phyloP scores from a whole-genome alignment of 192 early-diverging fungal species.

The Coemansia sp. region DNA sequence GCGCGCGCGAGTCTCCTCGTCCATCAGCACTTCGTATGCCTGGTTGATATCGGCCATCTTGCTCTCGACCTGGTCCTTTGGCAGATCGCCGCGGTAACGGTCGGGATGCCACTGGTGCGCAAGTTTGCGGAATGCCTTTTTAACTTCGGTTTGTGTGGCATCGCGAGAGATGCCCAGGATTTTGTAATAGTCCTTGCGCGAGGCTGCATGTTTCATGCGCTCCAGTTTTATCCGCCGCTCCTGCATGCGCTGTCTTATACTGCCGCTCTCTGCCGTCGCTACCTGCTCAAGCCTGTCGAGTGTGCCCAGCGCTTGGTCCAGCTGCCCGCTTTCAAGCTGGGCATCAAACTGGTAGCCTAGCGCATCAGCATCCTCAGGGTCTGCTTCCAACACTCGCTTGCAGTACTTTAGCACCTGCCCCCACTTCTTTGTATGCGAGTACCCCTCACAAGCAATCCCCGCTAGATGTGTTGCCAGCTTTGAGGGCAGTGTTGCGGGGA shows the following conservation, averaged over 20 bases:
- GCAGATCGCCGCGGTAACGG: conserved; percentile 73
- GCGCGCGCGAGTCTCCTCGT: conserved; percentile 62
- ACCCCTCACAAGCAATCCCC: conserved; percentile 45
- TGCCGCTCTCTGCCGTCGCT: conserved; percentile 30
- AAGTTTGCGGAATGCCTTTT: conserved; percentile 87
- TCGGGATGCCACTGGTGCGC: conserved; percentile 88
- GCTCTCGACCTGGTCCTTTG: conserved; percentile 71
- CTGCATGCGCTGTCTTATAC: conserved; percentile 41
- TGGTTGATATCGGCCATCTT: conserved; percentile 94
- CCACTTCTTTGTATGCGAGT: conserved; percentile 51
- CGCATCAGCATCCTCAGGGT: conserved; percentile 71
- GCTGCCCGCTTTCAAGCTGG: conserved; percentile 65
- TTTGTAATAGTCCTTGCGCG: conserved; percentile 93
- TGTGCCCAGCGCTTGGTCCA: conserved; percentile 75
- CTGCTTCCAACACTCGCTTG: conserved; percentile 63
- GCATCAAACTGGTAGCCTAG: conserved; percentile 72
- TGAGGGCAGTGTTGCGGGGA: conserved; percentile 25
- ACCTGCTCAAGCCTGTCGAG: conserved; percentile 69
- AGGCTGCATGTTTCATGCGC: conserved; percentile 46
- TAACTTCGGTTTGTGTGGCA: conserved; percentile 78
- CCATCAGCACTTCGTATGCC: conserved; percentile 83
- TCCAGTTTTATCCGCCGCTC: conserved; percentile 50
- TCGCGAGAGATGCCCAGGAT: conserved; percentile 76
- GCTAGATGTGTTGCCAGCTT: conserved; percentile 42
- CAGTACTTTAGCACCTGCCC: conserved; percentile 67